A percentile compares a stretch with the other conserved stretches of the same genome.
Evolutionary conservation across 1,139 yeast genomes (phyloP).

Genomic region (Wickerhamomyces sp.): DNA sequence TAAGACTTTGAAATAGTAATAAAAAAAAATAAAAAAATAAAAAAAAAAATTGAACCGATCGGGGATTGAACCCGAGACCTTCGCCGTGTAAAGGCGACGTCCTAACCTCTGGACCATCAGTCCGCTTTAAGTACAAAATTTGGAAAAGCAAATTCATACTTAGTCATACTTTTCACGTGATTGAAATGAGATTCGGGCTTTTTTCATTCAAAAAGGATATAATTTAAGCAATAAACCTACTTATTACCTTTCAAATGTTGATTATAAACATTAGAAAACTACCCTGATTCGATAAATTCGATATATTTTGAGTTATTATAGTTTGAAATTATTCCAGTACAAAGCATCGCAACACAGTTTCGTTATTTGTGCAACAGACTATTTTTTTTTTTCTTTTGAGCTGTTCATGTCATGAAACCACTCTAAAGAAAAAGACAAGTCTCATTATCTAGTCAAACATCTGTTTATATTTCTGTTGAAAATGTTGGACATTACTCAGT

Average conservation of each 20-base stretch:
- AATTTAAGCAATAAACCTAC: too few species aligned
- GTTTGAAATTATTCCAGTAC: background rate
- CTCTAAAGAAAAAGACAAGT: background rate
- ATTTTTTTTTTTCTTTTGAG: background rate
- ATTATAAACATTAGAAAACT: too few species aligned
- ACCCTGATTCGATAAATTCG: too few species aligned
- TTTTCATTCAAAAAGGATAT: background rate
- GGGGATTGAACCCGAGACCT: conserved; percentile 25
- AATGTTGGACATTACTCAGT: conserved; percentile 90
- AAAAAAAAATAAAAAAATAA: background rate
- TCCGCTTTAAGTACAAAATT: conserved; percentile 7
- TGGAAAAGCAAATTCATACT: background rate
- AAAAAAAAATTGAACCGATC: conserved; percentile 18
- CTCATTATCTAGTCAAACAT: background rate
- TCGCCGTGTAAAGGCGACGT: conserved; percentile 25
- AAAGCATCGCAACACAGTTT: background rate
- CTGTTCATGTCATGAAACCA: background rate
- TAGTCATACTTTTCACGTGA: background rate
- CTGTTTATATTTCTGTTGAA: background rate
- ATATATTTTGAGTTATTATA: too few species aligned
- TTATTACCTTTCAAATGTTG: too few species aligned
- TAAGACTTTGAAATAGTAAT: too few species aligned
- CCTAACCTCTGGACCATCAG: conserved; percentile 24
- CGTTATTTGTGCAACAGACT: background rate
- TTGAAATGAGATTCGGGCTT: background rate